Evolutionary conservation across 495 filamentous ascomycete species (phyloP).

Genomic region (Staphylotrichum longicolle): DNA sequence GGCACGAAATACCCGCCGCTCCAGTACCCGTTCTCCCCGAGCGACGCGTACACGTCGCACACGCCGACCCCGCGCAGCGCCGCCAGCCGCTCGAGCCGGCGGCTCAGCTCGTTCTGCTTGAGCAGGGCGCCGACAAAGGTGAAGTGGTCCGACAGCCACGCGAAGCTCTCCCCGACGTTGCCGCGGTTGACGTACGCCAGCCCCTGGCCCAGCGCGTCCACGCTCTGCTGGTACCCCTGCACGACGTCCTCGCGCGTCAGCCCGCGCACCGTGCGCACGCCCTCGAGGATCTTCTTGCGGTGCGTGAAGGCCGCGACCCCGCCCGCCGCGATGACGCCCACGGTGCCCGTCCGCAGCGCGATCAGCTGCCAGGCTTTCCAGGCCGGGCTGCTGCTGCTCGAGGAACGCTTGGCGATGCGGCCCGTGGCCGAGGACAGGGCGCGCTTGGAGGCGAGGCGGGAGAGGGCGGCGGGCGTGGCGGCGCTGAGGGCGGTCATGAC

Average conservation of each 20-base stretch:
- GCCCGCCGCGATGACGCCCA: conserved; percentile 82
- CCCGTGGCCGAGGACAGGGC: conserved; percentile 31
- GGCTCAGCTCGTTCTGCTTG: conserved; percentile 42
- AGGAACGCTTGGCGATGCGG: conserved; percentile 42
- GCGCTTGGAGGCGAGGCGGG: conserved; percentile 47
- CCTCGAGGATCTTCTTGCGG: conserved; percentile 67
- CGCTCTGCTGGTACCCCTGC: conserved; percentile 43
- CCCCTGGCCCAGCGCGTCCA: conserved; percentile 49
- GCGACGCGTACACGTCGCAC: conserved; percentile 34
- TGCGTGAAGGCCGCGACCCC: conserved; percentile 84
- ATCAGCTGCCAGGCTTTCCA: conserved; percentile 74
- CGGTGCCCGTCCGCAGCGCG: conserved; percentile 81
- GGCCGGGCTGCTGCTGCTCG: conserved; percentile 35
- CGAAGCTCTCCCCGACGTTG: conserved; percentile 47
- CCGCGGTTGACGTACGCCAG: conserved; percentile 50
- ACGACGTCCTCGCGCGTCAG: conserved; percentile 40
- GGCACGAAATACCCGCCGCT: conserved; percentile 55
- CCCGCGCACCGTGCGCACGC: conserved; percentile 41
- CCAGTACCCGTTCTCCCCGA: conserved; percentile 54
- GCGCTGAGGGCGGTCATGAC: conserved; percentile 59
- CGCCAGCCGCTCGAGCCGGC: conserved; percentile 43
- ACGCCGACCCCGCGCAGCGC: conserved; percentile 41
- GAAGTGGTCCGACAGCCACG: conserved; percentile 48
- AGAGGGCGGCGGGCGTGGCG: conserved; percentile 46
- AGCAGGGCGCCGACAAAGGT: conserved; percentile 48